These are phyloP conservation scores for Fremontodendron californicum DNA, from an alignment of 345 rosid species.

Conservation along the genomic window DNA sequence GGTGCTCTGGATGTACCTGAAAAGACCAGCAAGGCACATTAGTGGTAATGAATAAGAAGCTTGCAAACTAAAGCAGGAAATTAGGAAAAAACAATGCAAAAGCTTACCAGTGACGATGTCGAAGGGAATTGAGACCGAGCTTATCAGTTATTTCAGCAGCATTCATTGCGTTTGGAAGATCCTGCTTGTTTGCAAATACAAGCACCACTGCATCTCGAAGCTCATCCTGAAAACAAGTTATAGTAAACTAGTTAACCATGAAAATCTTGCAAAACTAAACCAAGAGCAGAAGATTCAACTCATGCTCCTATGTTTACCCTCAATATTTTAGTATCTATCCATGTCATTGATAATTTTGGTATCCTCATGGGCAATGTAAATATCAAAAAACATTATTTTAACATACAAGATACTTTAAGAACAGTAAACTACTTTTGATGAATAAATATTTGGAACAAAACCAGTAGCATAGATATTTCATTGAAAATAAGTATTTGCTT, in stretches of 20 bases:
- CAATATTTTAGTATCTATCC: background rate
- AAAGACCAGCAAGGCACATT: background rate
- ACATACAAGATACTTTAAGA: background rate
- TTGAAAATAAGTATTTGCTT: background rate
- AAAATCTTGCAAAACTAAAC: background rate
- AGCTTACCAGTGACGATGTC: constrained; percentile 59
- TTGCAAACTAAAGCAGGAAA: background rate
- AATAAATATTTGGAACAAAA: background rate
- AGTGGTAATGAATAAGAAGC: background rate
- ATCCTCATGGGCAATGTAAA: background rate
- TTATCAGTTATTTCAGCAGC: constrained; percentile 79
- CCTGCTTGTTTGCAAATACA: constrained; percentile 86
- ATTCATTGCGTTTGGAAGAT: constrained; percentile 93
- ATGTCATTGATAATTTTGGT: background rate
- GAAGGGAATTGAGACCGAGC: constrained; percentile 62
- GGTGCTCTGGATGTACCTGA: constrained; percentile 92
- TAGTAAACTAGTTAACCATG: constrained; percentile 10
- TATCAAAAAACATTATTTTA: background rate
- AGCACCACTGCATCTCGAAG: constrained; percentile 77
- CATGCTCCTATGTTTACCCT: background rate
- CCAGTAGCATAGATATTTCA: background rate
- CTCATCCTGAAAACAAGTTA: constrained; percentile 57
- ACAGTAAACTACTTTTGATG: background rate
- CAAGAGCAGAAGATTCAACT: background rate
- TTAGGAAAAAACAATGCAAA: background rate